phyloP scores from a whole-genome alignment of 2,329 filamentous ascomycete species.

The Xylaria arbuscula region DNA sequence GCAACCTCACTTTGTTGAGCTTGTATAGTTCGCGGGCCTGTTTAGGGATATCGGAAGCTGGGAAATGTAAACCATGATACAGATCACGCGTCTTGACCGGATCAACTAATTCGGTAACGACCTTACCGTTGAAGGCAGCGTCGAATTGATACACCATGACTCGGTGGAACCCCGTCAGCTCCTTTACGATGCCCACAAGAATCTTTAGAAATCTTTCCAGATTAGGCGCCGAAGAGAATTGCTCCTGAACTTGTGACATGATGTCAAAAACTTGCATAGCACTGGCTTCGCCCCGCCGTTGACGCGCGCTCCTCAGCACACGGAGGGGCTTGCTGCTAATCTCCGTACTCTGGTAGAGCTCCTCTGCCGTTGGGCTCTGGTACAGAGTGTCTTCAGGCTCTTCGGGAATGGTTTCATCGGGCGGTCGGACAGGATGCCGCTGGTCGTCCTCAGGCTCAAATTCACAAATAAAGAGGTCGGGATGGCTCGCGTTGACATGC shows the following conservation, averaged over 20 bases:
- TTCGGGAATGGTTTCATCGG: conserved; percentile 68
- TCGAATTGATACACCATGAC: conserved; percentile 97
- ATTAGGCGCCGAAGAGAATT: conserved; percentile 77
- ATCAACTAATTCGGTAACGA: conserved; percentile 89
- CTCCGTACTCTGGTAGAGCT: conserved; percentile 79
- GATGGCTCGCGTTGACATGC: conserved; percentile 76
- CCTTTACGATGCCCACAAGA: conserved; percentile 85
- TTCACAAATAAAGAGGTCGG: conserved; percentile 83
- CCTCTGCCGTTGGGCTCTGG: conserved; percentile 77
- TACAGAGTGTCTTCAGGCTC: conserved; percentile 78
- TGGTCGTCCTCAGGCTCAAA: conserved; percentile 86
- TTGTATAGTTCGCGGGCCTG: conserved; percentile 91
- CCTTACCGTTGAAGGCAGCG: conserved; percentile 81
- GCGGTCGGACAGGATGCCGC: conserved; percentile 73
- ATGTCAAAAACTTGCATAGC: conserved; percentile 93
- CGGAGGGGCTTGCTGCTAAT: conserved; percentile 81
- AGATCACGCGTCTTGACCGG: conserved; percentile 82
- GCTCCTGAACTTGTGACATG: conserved; percentile 91
- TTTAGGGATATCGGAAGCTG: conserved; percentile 85
- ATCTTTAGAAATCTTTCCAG: conserved; percentile 82
- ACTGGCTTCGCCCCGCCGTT: conserved; percentile 79
- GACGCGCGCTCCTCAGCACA: conserved; percentile 78
- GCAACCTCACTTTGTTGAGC: conserved; percentile 85
- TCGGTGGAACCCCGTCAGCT: conserved; percentile 89
- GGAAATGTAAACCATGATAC: conserved; percentile 89